Base-by-base conservation (phyloP, 805 yeast genomes). In the Barnettozyma siamensis region DNA sequence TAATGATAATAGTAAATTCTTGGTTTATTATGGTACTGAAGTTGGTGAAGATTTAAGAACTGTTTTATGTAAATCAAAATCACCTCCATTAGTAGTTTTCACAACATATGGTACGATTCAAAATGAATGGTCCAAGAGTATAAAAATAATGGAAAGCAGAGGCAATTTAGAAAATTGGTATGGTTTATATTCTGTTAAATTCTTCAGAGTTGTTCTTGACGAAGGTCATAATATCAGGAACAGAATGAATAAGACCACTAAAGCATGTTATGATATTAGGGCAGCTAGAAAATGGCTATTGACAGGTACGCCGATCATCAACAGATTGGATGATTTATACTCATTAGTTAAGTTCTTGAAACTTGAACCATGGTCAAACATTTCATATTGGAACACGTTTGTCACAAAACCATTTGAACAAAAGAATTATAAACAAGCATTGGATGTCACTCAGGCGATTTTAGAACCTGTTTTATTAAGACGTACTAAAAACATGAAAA, bases 251-350 rank as follows among this genome's bases (percentile, higher is more conserved):
- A 81, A 81, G 44, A 82, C 95, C 0, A 79, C 96, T 0, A 81
- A 79, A 48, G 83, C 97, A 0, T 72, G 88, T 7, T 77, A 75
- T 60, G 83, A 75, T 18, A 55, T 89, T n/a, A 54, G 63, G 9
- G 78, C 86, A 51, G 66, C 70, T 16, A 68, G 93, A 37, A 77
- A 78, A 45, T 89, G 98, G 98, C 69, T 83, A 3, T 66, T 91
- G 35, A 88, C 97, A 0, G 98, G 98, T 7, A 89, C 98, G 0
- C 97, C 98, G 0, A 85, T 89, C 23, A 83, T 88, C 31, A 89
- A 89, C 59, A 66, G 89, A 47, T 66, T 91, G 9, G 97, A 91
- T 59, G 98, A 91, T 59, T 63, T 91, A 35, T 89, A 75, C 56
- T 81, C 95, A 6, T 62, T 88, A 37, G 75, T 88, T 15, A 77